Base-by-base conservation (phyloP, 768 basidiomycete genomes). In the Tulasnella sp. region DNA sequence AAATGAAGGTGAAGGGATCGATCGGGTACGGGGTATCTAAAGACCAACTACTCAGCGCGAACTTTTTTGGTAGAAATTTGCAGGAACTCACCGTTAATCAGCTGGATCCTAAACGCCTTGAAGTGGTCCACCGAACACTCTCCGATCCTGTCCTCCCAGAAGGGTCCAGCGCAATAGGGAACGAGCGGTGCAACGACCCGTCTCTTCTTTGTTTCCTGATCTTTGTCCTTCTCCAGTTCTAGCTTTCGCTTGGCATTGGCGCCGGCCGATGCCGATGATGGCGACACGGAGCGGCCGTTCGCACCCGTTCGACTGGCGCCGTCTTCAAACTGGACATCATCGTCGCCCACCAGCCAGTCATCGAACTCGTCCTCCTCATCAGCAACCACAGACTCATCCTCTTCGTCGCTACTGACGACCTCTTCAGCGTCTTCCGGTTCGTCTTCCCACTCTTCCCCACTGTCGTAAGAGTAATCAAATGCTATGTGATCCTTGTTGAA, bases 371-470 rank as follows among this genome's bases (percentile, higher is more conserved):
- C 88, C 67, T 87, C 87, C 34, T 38, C 34, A 7, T 38, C 34
- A 2, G 73, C 75, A 29, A 80, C 84, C 9, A 81, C 83, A 3
- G 77, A 82, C 12, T 81, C 84, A 11, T 76, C 83, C 15, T 85
- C 83, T 5, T 77, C 73, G 9, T 64, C 53, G 5, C 84, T 79
- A 11, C 66, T 66, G 25, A 63, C 65, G 56, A 87, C 85, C 50
- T 88, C 87, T 51, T 84, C 89, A 10, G 81, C 87, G 22, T 84
- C 89, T 11, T 74, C 76, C 21, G 83, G 82, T 67, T 92, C 92
- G 59, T 86, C 87, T 63, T 91, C 90, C 96, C 96, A 98, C 65
- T 98, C 96, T 65, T 84, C 91, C 12, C 90, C 94, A 53, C 89
- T 92, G 72, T 99, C 93, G 67, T 93, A 90, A 3, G 80, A 79